Conservation (phyloP, 176 grass and related monocot genomes). For the Urochloa ruziziensis region DNA sequence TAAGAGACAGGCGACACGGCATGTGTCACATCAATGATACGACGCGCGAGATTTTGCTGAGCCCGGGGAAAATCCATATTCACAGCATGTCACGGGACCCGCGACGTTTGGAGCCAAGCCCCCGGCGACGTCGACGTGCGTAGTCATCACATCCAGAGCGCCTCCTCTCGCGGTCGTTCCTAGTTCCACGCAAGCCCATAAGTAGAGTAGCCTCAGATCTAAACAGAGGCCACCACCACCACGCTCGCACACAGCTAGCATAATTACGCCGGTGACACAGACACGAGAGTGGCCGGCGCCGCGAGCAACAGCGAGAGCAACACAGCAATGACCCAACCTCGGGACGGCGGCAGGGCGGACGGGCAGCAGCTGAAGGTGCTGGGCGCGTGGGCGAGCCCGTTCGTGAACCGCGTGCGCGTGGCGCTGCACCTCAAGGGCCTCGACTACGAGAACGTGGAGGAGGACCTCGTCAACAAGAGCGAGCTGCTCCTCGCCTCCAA, state of each 20-base stretch:
- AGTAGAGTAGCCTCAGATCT: no score
- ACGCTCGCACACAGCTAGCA: neutral
- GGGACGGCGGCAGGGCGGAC: neutral
- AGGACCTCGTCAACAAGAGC: slow-evolving; percentile 46
- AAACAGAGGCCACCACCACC: neutral
- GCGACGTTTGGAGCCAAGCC: no score
- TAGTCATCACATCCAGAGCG: no score
- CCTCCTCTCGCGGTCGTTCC: no score
- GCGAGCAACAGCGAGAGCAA: neutral
- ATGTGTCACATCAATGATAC: no score
- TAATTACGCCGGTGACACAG: no score
- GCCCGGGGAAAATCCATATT: no score
- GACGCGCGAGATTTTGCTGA: no score
- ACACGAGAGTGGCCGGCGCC: neutral
- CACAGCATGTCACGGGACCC: no score
- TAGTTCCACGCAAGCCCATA: no score
- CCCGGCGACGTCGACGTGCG: no score
- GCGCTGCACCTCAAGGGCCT: slow-evolving; percentile 53
- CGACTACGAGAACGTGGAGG: slow-evolving; percentile 38
- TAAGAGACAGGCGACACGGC: no score
- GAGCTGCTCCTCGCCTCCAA: slow-evolving; percentile 56
- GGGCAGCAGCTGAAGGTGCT: slow-evolving; percentile 24
- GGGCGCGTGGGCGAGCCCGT: slow-evolving; percentile 43
- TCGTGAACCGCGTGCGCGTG: slow-evolving; percentile 31
- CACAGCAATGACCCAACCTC: neutral